These are phyloP conservation scores for Apiospora saccharicola DNA, from an alignment of 2,329 filamentous ascomycete genomes.

Conservation along the genomic window DNA sequence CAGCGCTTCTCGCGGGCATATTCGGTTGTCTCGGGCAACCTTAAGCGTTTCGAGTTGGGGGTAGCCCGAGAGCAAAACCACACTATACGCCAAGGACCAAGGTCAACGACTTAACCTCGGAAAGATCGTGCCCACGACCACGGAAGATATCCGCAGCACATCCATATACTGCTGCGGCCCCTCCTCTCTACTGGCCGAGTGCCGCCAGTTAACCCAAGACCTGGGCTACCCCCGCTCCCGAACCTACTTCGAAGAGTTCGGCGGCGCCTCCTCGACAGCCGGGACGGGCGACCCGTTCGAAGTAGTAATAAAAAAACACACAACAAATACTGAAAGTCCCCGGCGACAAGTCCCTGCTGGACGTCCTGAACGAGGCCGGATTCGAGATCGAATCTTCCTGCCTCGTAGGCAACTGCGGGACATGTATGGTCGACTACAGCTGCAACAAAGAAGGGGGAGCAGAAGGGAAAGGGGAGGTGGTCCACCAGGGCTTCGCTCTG, in stretches of 20 bases:
- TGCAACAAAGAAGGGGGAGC: not conserved
- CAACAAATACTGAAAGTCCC: conserved; percentile 38
- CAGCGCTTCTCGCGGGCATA: conserved; percentile 61
- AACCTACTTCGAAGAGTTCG: conserved; percentile 41
- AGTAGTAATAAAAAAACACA: conserved; percentile 37
- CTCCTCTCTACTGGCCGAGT: conserved; percentile 34
- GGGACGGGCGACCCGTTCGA: conserved; percentile 43
- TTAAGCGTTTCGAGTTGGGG: conserved; percentile 61
- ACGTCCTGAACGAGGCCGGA: conserved; percentile 42
- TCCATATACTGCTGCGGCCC: conserved; percentile 45
- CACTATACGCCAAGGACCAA: conserved; percentile 38
- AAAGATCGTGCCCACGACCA: conserved; percentile 47
- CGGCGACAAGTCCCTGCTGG: conserved; percentile 40
- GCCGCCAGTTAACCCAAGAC: conserved; percentile 31
- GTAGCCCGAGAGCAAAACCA: conserved; percentile 55
- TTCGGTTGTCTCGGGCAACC: conserved; percentile 63
- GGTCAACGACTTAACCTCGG: conserved; percentile 35
- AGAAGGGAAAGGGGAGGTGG: conserved; percentile 34
- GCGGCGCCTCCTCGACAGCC: conserved; percentile 30
- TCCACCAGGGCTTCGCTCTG: conserved; percentile 40
- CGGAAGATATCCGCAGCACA: conserved; percentile 30
- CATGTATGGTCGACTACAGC: conserved; percentile 41
- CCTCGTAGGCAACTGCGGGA: conserved; percentile 42
- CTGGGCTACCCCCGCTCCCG: conserved; percentile 37
- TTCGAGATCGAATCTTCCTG: conserved; percentile 44